Base-by-base conservation (phyloP, 2,329 filamentous ascomycete genomes). In the Hypoxylon sp. region DNA sequence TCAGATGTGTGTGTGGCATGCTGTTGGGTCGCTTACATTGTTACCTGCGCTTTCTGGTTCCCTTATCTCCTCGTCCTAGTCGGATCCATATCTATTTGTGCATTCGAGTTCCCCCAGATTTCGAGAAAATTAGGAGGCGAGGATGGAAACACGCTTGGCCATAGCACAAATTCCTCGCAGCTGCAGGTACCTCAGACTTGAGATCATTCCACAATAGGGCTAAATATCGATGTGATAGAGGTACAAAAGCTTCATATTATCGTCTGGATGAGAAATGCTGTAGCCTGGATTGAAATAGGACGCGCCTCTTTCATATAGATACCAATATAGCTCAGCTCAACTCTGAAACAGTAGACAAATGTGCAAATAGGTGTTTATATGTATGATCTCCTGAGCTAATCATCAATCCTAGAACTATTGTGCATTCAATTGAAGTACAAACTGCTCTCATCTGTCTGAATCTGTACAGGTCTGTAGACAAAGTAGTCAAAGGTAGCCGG, bases 401-500 rank as follows among this genome's bases (percentile, higher is more conserved):
- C n/a, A n/a, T n/a, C n/a, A n/a, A n/a, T n/a, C n/a, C n/a, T n/a
- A n/a, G n/a, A n/a, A n/a, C n/a, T n/a, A 27, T 37, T 12, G 14
- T 16, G n/a, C 32, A 5, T 37, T 37, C 32, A 37, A 12, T n/a
- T 37, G 16, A 41, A 41, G 37, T 41, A 41, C 37, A 41, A n/a
- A 41, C 37, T 21, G 12, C 16, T 21, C 16, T 84, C 78, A 67
- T 87, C 85, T 7, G 77, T 80, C 48, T 77, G 68, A 64, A 86
- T 73, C 23, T 81, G 71, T 5, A 82, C 81, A 4, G 85, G 85
- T 1, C 79, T 76, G 71, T 88, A 88, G 0, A 79, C 65, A 59
- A 87, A 85, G 45, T 84, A 81, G 60, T 86, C 84, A 74, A 87
- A 87, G 3, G 65, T 76, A 0, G 85, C 85, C 55, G 77, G 74